Evolutionary conservation across 345 rosid species (phyloP).

Genomic region (Hypericum perforatum): DNA sequence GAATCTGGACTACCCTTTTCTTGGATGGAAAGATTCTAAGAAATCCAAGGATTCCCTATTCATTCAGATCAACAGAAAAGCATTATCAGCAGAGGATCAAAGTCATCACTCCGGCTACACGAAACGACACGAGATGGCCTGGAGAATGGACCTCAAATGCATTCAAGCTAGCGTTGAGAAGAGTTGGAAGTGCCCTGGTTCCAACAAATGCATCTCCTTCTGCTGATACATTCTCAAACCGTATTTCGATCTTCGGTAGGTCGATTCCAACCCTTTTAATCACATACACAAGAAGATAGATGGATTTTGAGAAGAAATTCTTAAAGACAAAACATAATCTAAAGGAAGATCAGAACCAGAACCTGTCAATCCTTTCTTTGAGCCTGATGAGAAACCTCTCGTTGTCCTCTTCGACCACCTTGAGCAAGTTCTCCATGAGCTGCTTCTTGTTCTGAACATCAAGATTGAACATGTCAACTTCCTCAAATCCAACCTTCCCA

Average conservation of each 20-base stretch:
- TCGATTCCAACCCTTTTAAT: slow-evolving; percentile 12
- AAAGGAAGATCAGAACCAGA: not conserved
- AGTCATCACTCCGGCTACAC: not conserved
- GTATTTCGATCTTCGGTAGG: not conserved
- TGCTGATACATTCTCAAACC: not conserved
- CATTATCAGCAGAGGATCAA: not conserved
- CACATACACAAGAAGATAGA: not conserved
- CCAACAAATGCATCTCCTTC: slow-evolving; percentile 2
- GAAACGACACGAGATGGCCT: not conserved
- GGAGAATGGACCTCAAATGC: not conserved
- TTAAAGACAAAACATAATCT: not conserved
- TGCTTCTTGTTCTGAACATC: not conserved
- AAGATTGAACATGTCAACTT: not conserved
- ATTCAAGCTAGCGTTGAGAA: not conserved
- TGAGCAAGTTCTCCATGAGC: slow-evolving; percentile 1
- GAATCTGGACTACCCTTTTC: slow-evolving; percentile 3
- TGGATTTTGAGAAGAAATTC: not conserved
- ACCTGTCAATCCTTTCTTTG: slow-evolving; percentile 13
- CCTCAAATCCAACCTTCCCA: slow-evolving; percentile 3
- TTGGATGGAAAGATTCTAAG: not conserved
- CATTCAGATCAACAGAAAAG: slow-evolving; percentile 2
- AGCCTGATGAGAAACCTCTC: not conserved
- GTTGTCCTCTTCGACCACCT: not conserved
- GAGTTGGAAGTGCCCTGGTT: slow-evolving; percentile 5
- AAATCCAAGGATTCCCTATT: not conserved